Percentiles rank a stretch among this genome's conserved stretches.
Evolutionary conservation across 768 basidiomycete species (phyloP).

Genomic region (Calocybe gangraenosa): DNA sequence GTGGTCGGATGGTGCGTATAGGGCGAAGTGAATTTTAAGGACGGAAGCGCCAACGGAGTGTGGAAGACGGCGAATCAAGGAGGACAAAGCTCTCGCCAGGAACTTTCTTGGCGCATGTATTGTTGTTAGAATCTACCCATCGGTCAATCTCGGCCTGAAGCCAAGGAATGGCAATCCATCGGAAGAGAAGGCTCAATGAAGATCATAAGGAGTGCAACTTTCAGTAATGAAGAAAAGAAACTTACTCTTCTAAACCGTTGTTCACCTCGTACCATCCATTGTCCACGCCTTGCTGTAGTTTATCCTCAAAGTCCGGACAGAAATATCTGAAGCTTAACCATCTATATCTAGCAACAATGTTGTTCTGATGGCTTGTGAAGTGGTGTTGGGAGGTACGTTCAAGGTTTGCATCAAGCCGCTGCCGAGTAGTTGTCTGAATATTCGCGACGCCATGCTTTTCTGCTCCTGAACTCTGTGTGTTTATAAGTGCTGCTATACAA

Average conservation of each 20-base stretch:
- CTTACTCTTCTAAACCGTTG: slow-evolving; percentile 21
- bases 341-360: slow-evolving; percentile 37
- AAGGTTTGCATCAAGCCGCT: slow-evolving; percentile 34
- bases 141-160: slow-evolving; percentile 33
- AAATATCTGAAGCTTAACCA: slow-evolving; percentile 34
- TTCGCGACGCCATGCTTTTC: slow-evolving; percentile 47
- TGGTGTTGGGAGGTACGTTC: slow-evolving; percentile 35
- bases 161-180: slow-evolving; percentile 37
- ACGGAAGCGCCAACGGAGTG: too few relatives aligned
- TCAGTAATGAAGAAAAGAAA: background rate
- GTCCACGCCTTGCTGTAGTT: slow-evolving; percentile 25
- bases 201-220: background rate
- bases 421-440: slow-evolving; percentile 33
- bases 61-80: too few relatives aligned
- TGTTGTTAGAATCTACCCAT: too few relatives aligned
- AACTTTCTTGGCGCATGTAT: too few relatives aligned
- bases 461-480: slow-evolving; percentile 39
- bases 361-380: slow-evolving; percentile 31
- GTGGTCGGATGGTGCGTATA: too few relatives aligned
- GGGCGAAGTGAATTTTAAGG: too few relatives aligned
- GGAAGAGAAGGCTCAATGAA: slow-evolving; percentile 22
- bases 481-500: too few relatives aligned
- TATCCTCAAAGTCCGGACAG: slow-evolving; percentile 27
- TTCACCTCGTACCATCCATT: slow-evolving; percentile 26
- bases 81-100: too few relatives aligned